These are phyloP conservation scores for Tuctoria greenei DNA, from an alignment of 176 grass and related monocot species.

Conservation along the genomic window DNA sequence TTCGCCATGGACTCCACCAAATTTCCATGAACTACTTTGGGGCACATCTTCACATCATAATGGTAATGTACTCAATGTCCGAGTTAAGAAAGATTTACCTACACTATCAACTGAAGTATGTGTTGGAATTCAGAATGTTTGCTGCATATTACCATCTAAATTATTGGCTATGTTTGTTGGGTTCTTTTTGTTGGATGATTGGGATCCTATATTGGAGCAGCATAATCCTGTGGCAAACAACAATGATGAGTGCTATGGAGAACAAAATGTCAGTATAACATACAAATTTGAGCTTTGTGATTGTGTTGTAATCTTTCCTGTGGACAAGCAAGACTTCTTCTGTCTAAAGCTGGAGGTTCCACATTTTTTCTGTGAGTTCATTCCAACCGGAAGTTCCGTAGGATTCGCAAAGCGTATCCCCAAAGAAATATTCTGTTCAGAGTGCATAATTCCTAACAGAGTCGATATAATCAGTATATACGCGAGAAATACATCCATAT, in stretches of 20 bases:
- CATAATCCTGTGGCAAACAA: slow-evolving; percentile 42
- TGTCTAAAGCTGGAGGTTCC: slow-evolving; percentile 68
- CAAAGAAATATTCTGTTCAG: slow-evolving; percentile 64
- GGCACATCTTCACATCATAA: slow-evolving; percentile 55
- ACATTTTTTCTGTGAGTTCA: slow-evolving; percentile 66
- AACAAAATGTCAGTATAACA: slow-evolving; percentile 38
- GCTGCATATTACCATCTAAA: slow-evolving; percentile 74
- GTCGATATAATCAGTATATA: slow-evolving; percentile 58
- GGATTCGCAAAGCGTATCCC: slow-evolving; percentile 64
- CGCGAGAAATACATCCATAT: slow-evolving; percentile 67
- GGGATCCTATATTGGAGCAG: slow-evolving; percentile 55
- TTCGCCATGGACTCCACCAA: slow-evolving; percentile 60
- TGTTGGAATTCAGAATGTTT: slow-evolving; percentile 78
- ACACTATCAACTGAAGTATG: slow-evolving; percentile 61
- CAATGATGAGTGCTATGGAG: slow-evolving; percentile 32
- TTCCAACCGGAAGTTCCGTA: slow-evolving; percentile 49
- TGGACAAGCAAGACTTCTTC: slow-evolving; percentile 58
- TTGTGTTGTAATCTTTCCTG: slow-evolving; percentile 72
- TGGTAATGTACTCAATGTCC: slow-evolving; percentile 60
- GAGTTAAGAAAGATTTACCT: slow-evolving; percentile 57
- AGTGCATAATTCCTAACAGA: slow-evolving; percentile 51
- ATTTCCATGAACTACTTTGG: slow-evolving; percentile 60
- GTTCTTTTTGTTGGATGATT: slow-evolving; percentile 90
- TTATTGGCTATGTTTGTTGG: slow-evolving; percentile 78
- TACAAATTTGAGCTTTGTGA: slow-evolving; percentile 88